Conservation (phyloP, 768 basidiomycete species). For the Leccinum truebloodii region DNA sequence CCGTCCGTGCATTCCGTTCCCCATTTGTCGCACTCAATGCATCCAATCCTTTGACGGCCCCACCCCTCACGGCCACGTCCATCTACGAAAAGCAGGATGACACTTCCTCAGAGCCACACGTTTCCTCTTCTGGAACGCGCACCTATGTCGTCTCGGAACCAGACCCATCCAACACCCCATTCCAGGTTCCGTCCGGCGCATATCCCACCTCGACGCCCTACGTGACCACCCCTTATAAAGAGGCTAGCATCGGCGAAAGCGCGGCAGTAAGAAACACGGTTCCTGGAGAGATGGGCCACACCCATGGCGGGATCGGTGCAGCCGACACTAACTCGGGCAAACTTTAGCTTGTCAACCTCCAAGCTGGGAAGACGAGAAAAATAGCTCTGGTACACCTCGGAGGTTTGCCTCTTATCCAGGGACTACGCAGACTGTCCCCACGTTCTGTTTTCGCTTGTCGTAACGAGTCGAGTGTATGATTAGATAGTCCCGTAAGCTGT, state of each 20-base stretch:
- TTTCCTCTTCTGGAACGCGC: slow-evolving; percentile 47
- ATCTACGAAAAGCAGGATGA: slow-evolving; percentile 67
- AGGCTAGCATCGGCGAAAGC: slow-evolving; percentile 49
- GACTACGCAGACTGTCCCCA: not conserved
- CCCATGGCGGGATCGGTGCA: slow-evolving; percentile 42
- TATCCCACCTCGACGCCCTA: slow-evolving; percentile 54
- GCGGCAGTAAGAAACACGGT: slow-evolving; percentile 45
- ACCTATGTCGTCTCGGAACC: slow-evolving; percentile 78
- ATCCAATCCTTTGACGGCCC: slow-evolving; percentile 35
- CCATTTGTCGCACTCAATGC: slow-evolving; percentile 57
- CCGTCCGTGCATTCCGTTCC: slow-evolving; percentile 60
- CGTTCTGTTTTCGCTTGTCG: slow-evolving; percentile 11
- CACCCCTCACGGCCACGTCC: slow-evolving; percentile 31
- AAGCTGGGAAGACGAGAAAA: slow-evolving; percentile 50
- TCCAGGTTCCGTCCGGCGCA: slow-evolving; percentile 73
- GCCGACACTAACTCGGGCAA: slow-evolving; percentile 38
- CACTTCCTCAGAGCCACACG: slow-evolving; percentile 47
- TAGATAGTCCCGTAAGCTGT: slow-evolving; percentile 8
- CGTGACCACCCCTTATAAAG: slow-evolving; percentile 43
- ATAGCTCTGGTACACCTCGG: slow-evolving; percentile 17
- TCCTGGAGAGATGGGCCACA: slow-evolving; percentile 47
- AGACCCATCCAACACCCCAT: slow-evolving; percentile 59
- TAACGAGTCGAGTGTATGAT: slow-evolving; percentile 26
- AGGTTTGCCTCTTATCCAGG: slow-evolving; percentile 1
- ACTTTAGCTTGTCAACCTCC: slow-evolving; percentile 46